Percentiles rank a stretch among this genome's conserved stretches.
These are phyloP conservation scores for Aspergillus fumigatiaffinis DNA, from an alignment of 2,329 filamentous ascomycete species.

Conservation along the genomic window DNA sequence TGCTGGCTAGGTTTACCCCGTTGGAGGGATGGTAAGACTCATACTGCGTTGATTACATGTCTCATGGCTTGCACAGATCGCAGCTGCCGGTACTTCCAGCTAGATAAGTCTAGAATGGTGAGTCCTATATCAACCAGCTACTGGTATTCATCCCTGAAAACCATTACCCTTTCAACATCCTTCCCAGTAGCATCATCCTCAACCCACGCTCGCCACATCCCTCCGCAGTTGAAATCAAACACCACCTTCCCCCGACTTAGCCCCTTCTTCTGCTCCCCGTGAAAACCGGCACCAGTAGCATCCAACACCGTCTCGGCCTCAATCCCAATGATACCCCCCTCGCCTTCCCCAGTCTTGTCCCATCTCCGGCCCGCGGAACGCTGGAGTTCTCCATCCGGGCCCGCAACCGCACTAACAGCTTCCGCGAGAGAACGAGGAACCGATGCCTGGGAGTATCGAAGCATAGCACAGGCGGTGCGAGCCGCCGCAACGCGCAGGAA, in stretches of 20 bases:
- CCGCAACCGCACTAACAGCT: constrained; percentile 64
- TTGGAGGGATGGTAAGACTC: constrained; percentile 20
- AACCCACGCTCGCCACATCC: constrained; percentile 78
- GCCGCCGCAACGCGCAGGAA: constrained; percentile 71
- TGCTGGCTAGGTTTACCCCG: constrained; percentile 62
- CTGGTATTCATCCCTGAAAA: constrained; percentile 40
- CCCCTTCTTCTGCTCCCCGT: constrained; percentile 39
- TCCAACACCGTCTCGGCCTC: constrained; percentile 48
- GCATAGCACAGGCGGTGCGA: constrained; percentile 69
- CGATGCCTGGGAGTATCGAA: constrained; percentile 53
- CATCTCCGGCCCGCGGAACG: constrained; percentile 70
- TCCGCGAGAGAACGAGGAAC: constrained; percentile 44
- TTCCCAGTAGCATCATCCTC: constrained; percentile 36
- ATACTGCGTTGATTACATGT: neutral
- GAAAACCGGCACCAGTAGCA: constrained; percentile 51
- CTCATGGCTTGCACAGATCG: neutral
- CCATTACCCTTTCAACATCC: constrained; percentile 40
- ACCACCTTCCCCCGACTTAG: constrained; percentile 51
- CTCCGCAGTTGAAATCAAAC: constrained; percentile 79
- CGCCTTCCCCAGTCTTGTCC: constrained; percentile 70
- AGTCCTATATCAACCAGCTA: constrained; percentile 1
- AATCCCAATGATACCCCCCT: constrained; percentile 79
- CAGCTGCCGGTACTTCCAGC: neutral
- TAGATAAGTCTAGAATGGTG: neutral
- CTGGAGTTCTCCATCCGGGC: constrained; percentile 68